phyloP scores from a whole-genome alignment of 2,329 filamentous ascomycete genomes.

The Fragosphaeria purpurea region DNA sequence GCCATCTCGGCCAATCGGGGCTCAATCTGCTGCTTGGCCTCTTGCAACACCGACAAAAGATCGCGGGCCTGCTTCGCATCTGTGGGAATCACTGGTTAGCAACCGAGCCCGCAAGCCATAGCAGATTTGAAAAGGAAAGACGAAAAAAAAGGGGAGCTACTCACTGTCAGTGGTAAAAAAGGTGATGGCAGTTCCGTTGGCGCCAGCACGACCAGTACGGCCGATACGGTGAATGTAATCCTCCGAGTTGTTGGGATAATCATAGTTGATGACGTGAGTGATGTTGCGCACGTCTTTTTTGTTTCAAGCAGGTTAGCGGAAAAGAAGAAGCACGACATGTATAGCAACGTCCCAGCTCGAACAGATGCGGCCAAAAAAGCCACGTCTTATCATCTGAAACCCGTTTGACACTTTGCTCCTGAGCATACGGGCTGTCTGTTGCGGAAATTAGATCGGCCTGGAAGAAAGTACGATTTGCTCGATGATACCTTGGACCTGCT shows the following conservation, averaged over 20 bases:
- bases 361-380: conserved; percentile 30
- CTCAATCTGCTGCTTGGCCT: conserved; percentile 97
- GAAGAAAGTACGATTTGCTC: conserved; percentile 37
- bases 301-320: conserved; percentile 66
- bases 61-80: conserved; percentile 95
- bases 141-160: conserved; percentile 30
- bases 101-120: background rate
- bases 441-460: conserved; percentile 43
- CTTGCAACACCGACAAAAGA: conserved; percentile 80
- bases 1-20: conserved; percentile 93
- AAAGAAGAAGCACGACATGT: conserved; percentile 33
- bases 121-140: background rate
- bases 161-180: conserved; percentile 98
- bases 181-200: conserved; percentile 91
- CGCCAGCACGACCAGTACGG: conserved; percentile 90
- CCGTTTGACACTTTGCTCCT: conserved; percentile 42
- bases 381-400: conserved; percentile 40
- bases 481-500: conserved; percentile 41
- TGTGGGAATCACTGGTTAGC: conserved; percentile 22
- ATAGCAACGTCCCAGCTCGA: conserved; percentile 55
- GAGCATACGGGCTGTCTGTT: conserved; percentile 50
- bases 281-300: conserved; percentile 97
- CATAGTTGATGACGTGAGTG: conserved; percentile 99
- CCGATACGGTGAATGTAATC: conserved; percentile 97
- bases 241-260: conserved; percentile 98